Percentiles rank a stretch among this genome's conserved stretches.
These are phyloP conservation scores for Camptophora hylomeconis DNA, from an alignment of 2,329 filamentous ascomycete genomes.

Conservation along the genomic window DNA sequence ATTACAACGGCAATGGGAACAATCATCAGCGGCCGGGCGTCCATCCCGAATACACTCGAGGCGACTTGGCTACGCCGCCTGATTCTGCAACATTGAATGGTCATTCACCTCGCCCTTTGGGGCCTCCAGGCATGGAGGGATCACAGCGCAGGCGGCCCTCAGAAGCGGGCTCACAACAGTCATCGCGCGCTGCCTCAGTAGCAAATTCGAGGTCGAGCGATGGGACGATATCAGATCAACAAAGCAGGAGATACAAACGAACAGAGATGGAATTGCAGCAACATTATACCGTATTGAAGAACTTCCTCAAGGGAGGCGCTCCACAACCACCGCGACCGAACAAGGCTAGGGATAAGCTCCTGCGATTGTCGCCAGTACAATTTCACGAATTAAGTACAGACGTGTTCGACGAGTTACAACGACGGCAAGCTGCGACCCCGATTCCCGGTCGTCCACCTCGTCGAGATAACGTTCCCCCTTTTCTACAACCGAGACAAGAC, in stretches of 20 bases:
- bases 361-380: conserved; percentile 78
- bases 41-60: conserved; percentile 27
- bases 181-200: conserved; percentile 81
- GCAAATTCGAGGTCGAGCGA: conserved; percentile 61
- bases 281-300: conserved; percentile 69
- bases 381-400: conserved; percentile 97
- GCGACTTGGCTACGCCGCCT: conserved; percentile 8
- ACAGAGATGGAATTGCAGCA: conserved; percentile 62
- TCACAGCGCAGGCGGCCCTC: conserved; percentile 30
- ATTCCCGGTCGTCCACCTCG: conserved; percentile 25
- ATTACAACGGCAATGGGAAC: conserved; percentile 49
- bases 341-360: conserved; percentile 84
- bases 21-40: conserved; percentile 28
- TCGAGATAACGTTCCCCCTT: conserved; percentile 45
- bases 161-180: conserved; percentile 33
- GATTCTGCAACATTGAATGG: conserved; percentile 7
- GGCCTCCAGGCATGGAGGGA: conserved; percentile 9
- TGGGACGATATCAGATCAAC: conserved; percentile 56
- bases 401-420: conserved; percentile 86
- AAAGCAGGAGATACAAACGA: conserved; percentile 43
- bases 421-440: conserved; percentile 57
- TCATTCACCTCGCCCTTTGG: conserved; percentile 10
- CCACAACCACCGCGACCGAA: conserved; percentile 42
- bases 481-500: conserved; percentile 67
- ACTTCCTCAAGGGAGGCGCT: conserved; percentile 46